A percentile compares a stretch with the other conserved stretches of the same genome.
Conservation (phyloP, 257 asterid species). For the Jacaranda copaia region DNA sequence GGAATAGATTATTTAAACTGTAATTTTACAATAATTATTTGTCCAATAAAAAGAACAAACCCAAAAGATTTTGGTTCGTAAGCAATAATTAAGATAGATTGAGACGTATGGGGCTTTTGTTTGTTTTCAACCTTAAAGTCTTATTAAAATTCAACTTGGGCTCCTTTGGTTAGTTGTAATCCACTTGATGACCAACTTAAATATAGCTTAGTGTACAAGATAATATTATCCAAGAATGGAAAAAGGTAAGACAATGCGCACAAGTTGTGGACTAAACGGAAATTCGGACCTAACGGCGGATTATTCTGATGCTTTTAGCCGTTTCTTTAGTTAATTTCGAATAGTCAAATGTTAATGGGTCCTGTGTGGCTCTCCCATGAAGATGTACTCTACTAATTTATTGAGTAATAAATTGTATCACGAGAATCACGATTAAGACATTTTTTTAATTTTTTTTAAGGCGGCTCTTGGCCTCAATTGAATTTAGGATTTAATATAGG, state of each 20-base stretch:
- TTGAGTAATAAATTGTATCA: neutral
- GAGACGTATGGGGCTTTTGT: conserved; percentile 12
- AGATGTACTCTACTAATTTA: neutral
- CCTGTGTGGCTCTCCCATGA: neutral
- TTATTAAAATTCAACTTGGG: neutral
- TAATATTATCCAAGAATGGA: neutral
- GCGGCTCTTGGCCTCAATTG: neutral
- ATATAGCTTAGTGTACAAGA: neutral
- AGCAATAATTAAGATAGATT: neutral
- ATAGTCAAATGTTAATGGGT: conserved; percentile 17
- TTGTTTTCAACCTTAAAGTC: neutral
- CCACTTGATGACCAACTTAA: conserved; percentile 5
- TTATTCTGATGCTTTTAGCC: conserved; percentile 16
- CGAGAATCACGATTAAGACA: conserved; percentile 7
- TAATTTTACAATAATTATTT: neutral
- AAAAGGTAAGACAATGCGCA: neutral
- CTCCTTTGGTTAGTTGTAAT: conserved; percentile 3
- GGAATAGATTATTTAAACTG: too few relatives aligned
- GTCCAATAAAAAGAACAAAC: neutral
- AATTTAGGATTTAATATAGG: neutral
- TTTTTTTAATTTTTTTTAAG: neutral
- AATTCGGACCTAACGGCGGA: neutral
- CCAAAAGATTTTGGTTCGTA: neutral
- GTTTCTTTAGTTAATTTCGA: conserved; percentile 1
- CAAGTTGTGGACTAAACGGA: neutral